A percentile compares a stretch with the other conserved stretches of the same genome.
phyloP scores from a whole-genome alignment of 441 rosid species.

The Euphorbia corollata region DNA sequence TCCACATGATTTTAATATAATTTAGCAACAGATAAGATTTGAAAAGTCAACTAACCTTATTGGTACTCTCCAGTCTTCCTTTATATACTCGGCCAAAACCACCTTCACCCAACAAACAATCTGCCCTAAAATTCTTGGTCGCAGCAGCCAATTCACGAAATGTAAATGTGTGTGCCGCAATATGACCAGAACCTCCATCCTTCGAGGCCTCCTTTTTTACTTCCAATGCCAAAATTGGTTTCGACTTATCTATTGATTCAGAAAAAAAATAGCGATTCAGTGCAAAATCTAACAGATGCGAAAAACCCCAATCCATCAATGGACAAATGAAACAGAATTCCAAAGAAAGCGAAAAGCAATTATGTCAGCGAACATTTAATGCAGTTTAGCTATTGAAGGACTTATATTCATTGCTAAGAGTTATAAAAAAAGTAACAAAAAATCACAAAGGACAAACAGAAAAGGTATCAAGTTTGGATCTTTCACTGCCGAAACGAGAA shows the following conservation, averaged over 20 bases:
- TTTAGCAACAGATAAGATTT: constrained; percentile 4
- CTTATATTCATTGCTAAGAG: background rate
- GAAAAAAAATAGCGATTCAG: no score
- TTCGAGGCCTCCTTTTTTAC: constrained; percentile 34
- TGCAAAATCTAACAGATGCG: no score
- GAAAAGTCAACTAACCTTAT: constrained; percentile 35
- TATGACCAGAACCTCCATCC: constrained; percentile 43
- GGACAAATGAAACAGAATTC: background rate
- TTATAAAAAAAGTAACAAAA: constrained; percentile 9
- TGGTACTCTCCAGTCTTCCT: constrained; percentile 55
- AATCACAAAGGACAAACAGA: constrained; percentile 8
- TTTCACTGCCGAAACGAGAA: no score
- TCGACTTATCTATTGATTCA: constrained; percentile 31
- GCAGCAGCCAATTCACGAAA: constrained; percentile 60
- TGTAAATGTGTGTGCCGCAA: constrained; percentile 56
- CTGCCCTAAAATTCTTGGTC: constrained; percentile 59
- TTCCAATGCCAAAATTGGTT: constrained; percentile 24
- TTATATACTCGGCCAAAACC: constrained; percentile 66
- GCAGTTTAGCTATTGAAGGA: background rate
- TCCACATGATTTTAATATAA: background rate
- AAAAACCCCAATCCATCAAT: background rate
- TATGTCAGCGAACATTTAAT: constrained; percentile 8
- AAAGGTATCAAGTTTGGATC: constrained; percentile 5
- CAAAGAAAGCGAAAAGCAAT: background rate
- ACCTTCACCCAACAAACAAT: constrained; percentile 61